phyloP scores from a whole-genome alignment of 2,329 filamentous ascomycete genomes.

The Cytospora paraplurivora region DNA sequence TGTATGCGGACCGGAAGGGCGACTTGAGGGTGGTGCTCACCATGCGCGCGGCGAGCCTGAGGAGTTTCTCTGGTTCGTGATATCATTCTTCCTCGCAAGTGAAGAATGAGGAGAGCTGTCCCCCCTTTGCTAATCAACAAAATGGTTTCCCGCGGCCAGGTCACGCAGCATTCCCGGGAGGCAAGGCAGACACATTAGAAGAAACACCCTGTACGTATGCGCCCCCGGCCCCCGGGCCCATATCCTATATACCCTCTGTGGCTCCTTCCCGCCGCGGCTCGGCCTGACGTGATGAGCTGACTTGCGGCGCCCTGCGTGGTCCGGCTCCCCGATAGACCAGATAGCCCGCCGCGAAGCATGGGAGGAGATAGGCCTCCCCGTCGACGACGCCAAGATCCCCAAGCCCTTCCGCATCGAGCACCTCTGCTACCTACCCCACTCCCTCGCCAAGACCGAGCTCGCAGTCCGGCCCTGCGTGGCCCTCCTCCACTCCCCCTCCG shows the following conservation, averaged over 20 bases:
- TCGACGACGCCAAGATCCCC: slow-evolving; percentile 68
- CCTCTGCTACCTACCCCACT: slow-evolving; percentile 79
- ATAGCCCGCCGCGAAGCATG: slow-evolving; percentile 87
- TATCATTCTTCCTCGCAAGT: neutral
- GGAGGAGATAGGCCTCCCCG: slow-evolving; percentile 89
- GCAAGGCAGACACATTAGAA: slow-evolving; percentile 61
- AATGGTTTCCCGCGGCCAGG: slow-evolving; percentile 40
- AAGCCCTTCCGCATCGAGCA: slow-evolving; percentile 82
- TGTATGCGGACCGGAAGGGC: slow-evolving; percentile 82
- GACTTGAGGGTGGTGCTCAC: slow-evolving; percentile 74
- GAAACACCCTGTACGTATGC: slow-evolving; percentile 60
- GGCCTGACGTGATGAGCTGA: slow-evolving; percentile 54
- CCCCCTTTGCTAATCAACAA: neutral
- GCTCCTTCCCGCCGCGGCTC: neutral
- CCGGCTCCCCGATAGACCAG: slow-evolving; percentile 57
- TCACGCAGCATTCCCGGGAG: slow-evolving; percentile 84
- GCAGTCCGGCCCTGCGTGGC: slow-evolving; percentile 77
- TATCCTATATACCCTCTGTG: neutral
- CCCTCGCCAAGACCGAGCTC: slow-evolving; percentile 71
- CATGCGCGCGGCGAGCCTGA: slow-evolving; percentile 64
- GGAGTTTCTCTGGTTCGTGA: slow-evolving; percentile 65
- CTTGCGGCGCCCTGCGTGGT: neutral
- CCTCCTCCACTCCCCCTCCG: slow-evolving; percentile 68
- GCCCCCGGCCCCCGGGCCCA: no score
- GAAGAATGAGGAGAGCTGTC: neutral